Conservation (phyloP, 2,329 filamentous ascomycete species). For the Tolypocladium capitatum region DNA sequence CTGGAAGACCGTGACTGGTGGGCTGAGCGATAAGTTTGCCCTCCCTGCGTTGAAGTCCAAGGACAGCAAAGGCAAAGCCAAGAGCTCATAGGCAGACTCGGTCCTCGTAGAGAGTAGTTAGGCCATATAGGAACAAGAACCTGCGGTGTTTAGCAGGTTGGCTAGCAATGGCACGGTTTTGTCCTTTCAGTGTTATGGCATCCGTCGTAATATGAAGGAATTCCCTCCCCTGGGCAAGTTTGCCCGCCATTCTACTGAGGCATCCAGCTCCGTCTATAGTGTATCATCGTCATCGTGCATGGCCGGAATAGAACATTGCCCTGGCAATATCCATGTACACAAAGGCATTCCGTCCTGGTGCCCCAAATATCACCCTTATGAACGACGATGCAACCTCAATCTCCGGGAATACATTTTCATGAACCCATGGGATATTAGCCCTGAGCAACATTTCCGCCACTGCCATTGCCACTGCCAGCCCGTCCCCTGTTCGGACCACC, state of each 20-base stretch:
- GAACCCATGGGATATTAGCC: conserved; percentile 1
- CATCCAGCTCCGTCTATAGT: not conserved
- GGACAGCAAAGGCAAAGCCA: conserved; percentile 13
- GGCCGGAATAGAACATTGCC: not conserved
- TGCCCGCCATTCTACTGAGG: not conserved
- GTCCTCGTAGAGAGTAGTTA: not conserved
- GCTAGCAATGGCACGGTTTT: not conserved
- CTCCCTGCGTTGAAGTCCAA: conserved; percentile 56
- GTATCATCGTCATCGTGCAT: not conserved
- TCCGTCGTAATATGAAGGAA: not conserved
- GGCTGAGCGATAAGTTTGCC: conserved; percentile 49
- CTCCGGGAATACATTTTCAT: not conserved
- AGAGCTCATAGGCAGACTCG: not conserved
- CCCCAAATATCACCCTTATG: not conserved
- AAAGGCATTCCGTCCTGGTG: not conserved
- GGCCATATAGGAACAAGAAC: conserved; percentile 2
- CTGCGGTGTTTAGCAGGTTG: conserved; percentile 8
- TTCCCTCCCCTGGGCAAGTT: no score
- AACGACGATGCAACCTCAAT: not conserved
- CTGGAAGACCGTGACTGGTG: conserved; percentile 54
- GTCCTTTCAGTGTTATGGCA: not conserved
- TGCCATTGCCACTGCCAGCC: conserved; percentile 12
- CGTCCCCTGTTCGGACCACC: conserved; percentile 21
- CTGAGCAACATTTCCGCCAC: conserved; percentile 6
- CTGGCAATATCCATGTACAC: not conserved